Evolutionary conservation across 2,329 filamentous ascomycete genomes (phyloP).

Genomic region (Fusarium sambucinum): DNA sequence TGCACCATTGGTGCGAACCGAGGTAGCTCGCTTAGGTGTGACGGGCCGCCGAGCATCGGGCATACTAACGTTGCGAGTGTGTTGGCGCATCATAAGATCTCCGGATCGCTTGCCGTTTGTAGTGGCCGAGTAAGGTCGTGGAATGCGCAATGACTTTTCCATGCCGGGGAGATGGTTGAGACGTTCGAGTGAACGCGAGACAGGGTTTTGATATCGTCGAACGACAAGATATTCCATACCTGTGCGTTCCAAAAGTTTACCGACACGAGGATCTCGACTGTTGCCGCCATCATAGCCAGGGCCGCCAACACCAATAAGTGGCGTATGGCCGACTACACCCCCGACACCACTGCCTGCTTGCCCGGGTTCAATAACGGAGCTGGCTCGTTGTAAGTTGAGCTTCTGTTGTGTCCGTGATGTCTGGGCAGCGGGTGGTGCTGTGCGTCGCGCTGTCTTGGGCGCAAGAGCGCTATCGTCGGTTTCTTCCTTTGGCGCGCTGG

Average conservation of each 20-base stretch:
- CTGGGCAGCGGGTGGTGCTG: conserved; percentile 60
- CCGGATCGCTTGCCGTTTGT: conserved; percentile 54
- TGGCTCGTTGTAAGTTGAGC: conserved; percentile 78
- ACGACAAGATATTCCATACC: conserved; percentile 81
- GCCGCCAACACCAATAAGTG: conserved; percentile 65
- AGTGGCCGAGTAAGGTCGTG: conserved; percentile 55
- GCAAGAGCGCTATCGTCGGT: conserved; percentile 61
- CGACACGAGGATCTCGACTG: conserved; percentile 71
- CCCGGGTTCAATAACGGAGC: conserved; percentile 76
- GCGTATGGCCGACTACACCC: conserved; percentile 58
- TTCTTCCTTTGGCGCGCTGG: conserved; percentile 47
- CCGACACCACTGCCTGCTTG: conserved; percentile 56
- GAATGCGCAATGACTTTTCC: conserved; percentile 64
- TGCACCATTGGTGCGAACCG: conserved; percentile 55
- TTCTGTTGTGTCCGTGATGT: conserved; percentile 80
- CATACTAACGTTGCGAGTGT: conserved; percentile 57
- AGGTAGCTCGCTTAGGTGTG: conserved; percentile 52
- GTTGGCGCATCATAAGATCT: conserved; percentile 53
- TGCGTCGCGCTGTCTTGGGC: conserved; percentile 58
- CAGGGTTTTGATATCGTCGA: conserved; percentile 76
- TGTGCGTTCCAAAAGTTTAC: conserved; percentile 75
- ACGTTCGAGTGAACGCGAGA: conserved; percentile 70
- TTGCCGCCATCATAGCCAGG: conserved; percentile 65
- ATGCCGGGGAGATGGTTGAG: conserved; percentile 62
- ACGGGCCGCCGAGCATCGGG: conserved; percentile 51